Base-by-base conservation (phyloP, 805 yeast genomes). In the Saturnispora hagleri region DNA sequence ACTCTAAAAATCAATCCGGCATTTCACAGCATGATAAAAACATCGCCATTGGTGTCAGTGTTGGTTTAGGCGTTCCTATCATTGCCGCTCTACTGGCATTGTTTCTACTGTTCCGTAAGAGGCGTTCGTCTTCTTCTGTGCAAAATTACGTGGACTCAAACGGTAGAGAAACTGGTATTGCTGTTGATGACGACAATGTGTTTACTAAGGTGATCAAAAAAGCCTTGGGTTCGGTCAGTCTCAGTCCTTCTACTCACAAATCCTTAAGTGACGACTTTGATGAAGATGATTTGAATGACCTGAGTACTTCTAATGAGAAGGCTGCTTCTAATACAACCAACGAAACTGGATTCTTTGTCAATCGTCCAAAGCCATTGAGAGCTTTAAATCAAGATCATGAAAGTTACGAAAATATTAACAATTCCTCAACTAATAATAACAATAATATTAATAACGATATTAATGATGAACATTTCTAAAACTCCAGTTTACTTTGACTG, bases 61-160 rank as follows among this genome's bases (percentile, higher is more conserved):
- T 84, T 5, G 89, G 89, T 51, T 75, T 85, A 13, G 87, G 87
- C 49, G 80, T 82, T 0, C 86, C 90, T 2, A 56, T 77, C 0
- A 62, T 81, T n/a, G 65, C 73, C 2, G 51, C 72, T 7, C 47
- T 57, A 13, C 44, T 57, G n/a, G 43, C 56, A 7, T 28, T 58
- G 1, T 27, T 56, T 15, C 43, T 59, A 10, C 44, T 57, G 18
- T 46, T 53, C 8, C 59, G 56, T 55, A 59, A 59, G 28, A 58
- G 60, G 24, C 54, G 53, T 15, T 43, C 53, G n/a, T 35, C 54
- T 12, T 50, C 54, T 18, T 49, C 55, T 12, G 53, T 55, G 33
- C 53, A 58, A n/a, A 63, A 63, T 51, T 66, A 66, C 52, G 68
- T 66, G 27, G 70, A 66, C 51, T 64, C 70, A 12, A 66, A 65